These are phyloP conservation scores for Ustilago sp. DNA, from an alignment of 1,284 basidiomycete genomes.

Conservation along the genomic window DNA sequence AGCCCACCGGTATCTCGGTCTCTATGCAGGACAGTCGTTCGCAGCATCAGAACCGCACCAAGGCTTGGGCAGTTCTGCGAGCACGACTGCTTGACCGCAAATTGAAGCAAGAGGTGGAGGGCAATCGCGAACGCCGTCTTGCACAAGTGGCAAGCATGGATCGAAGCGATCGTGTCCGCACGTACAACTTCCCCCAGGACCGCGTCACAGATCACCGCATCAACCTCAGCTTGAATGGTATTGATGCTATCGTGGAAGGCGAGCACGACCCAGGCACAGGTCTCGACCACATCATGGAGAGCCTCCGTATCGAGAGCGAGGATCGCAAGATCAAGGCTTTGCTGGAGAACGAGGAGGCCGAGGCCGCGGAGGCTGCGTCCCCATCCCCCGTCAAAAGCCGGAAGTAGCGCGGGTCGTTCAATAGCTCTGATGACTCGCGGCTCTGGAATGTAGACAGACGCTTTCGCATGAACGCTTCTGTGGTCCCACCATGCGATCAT, in stretches of 20 bases:
- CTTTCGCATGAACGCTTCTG: not conserved
- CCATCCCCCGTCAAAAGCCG: conserved; percentile 16
- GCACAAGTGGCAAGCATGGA: conserved; percentile 67
- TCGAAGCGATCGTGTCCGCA: conserved; percentile 65
- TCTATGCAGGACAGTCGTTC: conserved; percentile 98
- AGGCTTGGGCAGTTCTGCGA: conserved; percentile 66
- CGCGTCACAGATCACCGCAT: conserved; percentile 68
- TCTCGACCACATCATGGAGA: conserved; percentile 55
- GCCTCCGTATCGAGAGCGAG: conserved; percentile 43
- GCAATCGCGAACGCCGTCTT: conserved; percentile 55
- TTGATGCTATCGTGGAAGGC: conserved; percentile 66
- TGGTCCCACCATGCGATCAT: not conserved
- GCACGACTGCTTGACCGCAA: conserved; percentile 63
- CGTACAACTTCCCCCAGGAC: conserved; percentile 69
- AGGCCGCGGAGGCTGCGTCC: conserved; percentile 30
- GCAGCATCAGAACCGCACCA: conserved; percentile 79
- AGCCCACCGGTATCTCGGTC: conserved; percentile 92
- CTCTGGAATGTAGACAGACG: not conserved
- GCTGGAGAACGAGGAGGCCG: conserved; percentile 49
- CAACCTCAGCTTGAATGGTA: conserved; percentile 60
- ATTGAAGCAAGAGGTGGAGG: conserved; percentile 58
- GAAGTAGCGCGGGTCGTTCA: not conserved
- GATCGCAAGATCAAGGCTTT: conserved; percentile 48
- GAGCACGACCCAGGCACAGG: conserved; percentile 56
- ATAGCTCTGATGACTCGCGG: not conserved